Conservation (phyloP, 106 monocot genomes). For the Phalaenopsis equestris region DNA sequence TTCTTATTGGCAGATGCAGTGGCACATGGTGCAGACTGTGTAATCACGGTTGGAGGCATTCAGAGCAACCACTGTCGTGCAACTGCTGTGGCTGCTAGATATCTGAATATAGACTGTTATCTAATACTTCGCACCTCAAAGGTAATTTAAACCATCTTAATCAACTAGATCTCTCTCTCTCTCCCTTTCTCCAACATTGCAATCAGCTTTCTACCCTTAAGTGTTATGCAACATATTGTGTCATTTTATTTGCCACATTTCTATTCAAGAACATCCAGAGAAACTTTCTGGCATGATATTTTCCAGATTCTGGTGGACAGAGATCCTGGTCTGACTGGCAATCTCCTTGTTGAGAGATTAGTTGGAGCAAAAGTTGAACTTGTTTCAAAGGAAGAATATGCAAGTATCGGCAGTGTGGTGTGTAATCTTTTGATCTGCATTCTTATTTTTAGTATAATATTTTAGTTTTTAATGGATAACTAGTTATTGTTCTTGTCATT, state of each 20-base stretch:
- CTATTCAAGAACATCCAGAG: background rate
- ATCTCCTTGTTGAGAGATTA: conserved; percentile 87
- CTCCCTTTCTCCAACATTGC: background rate
- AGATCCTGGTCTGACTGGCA: conserved; percentile 94
- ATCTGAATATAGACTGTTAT: conserved; percentile 86
- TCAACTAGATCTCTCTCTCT: background rate
- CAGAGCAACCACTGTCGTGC: conserved; percentile 99
- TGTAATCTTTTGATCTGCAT: conserved; percentile 9
- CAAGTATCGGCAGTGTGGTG: conserved; percentile 85
- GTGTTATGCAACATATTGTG: background rate
- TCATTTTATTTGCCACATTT: background rate
- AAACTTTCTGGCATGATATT: background rate
- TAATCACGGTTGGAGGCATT: conserved; percentile 93
- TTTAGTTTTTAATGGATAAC: background rate
- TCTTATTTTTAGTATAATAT: background rate
- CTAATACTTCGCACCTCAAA: conserved; percentile 93
- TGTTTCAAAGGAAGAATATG: conserved; percentile 96
- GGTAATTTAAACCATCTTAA: conserved; percentile 29
- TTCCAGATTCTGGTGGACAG: conserved; percentile 56
- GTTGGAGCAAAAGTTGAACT: conserved; percentile 93
- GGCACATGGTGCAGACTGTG: conserved; percentile 72
- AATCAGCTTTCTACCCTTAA: background rate
- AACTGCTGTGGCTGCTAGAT: conserved; percentile 90
- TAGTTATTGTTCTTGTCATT: background rate
- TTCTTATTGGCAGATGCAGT: conserved; percentile 90